Base-by-base conservation (phyloP, 116 monocot species). In the Phalaenopsis hybrid region DNA sequence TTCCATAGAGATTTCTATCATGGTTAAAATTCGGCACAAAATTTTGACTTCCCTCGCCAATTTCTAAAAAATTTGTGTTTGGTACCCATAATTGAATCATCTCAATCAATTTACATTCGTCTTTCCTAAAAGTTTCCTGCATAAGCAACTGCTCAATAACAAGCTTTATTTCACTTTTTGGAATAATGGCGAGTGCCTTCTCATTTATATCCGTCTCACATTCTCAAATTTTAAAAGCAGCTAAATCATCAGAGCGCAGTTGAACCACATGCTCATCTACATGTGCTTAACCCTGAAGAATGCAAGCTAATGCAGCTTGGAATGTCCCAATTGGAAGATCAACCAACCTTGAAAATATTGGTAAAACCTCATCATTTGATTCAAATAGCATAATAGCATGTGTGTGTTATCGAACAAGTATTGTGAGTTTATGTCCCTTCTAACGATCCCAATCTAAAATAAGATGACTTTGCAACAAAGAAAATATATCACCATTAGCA, bases 341-440 rank as follows among this genome's bases (percentile, higher is more conserved):
- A 28, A 28, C 28, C 28, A 28, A 28, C 28, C 28, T 28, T 28
- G 28, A 28, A 28, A 28, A 28, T 28, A 28, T 28, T 28, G 28
- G 28, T 28, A 28, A 28, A 28, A 28, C 28, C 28, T 28, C 28
- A 28, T 87, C 88, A 55, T 85, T 84, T 77, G 68, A 65, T 69
- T 93, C 86, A 50, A 87, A 84, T 34, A 84, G 15, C 68, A 84
- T 88, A n/a, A 93, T 78, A 75, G 87, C 78, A 41, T 91, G 87
- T 65, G 93, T 77, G 69, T 95, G 89, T 81, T 95, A 95, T 69
- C 95, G 79, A 49, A 99, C 81, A 85, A 93, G 85, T 85, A 95
- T 89, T 76, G 91, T 88, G 78, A 99, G 86, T 37, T 99, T 94
- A 90, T 95, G 95, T 17, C 95, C 95, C 99, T 93, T 89, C 17